phyloP scores from a whole-genome alignment of 106 monocot species.

The Acorus calamus region DNA sequence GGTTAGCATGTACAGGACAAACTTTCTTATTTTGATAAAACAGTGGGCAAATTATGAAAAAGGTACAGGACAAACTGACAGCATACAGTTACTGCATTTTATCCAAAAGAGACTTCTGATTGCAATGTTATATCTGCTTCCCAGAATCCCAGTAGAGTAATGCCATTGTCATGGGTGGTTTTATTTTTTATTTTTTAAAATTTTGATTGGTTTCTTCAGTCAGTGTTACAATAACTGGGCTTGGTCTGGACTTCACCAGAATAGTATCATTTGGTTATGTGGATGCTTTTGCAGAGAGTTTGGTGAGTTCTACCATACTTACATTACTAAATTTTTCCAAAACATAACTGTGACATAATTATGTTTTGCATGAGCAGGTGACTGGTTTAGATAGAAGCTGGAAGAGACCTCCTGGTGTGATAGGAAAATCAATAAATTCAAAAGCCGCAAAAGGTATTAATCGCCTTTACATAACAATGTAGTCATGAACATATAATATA shows the following conservation, averaged over 20 bases:
- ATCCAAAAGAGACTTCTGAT: conserved; percentile 51
- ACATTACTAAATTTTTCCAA: neutral
- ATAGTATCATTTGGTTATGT: conserved; percentile 77
- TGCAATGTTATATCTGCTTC: conserved; percentile 45
- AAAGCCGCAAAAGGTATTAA: conserved; percentile 53
- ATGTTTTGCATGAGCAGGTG: conserved; percentile 37
- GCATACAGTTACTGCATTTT: conserved; percentile 84
- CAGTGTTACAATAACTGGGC: conserved; percentile 64
- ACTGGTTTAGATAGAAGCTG: conserved; percentile 88
- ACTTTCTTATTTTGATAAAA: too few species aligned
- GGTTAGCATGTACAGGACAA: too few species aligned
- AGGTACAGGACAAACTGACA: conserved; percentile 37
- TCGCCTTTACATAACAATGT: neutral
- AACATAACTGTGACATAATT: neutral
- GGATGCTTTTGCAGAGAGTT: conserved; percentile 80
- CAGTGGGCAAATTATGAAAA: too few species aligned
- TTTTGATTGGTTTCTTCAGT: conserved; percentile 34
- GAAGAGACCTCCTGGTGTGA: conserved; percentile 67
- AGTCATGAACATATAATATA: too few species aligned
- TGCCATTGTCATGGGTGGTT: too few species aligned
- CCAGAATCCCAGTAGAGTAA: too few species aligned
- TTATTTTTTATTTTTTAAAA: too few species aligned
- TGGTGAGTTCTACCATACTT: conserved; percentile 33
- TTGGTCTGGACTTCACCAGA: conserved; percentile 81
- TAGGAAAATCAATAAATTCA: conserved; percentile 71